These are phyloP conservation scores for Mortierella sp. DNA, from an alignment of 371 early-diverging fungal species.

Conservation along the genomic window DNA sequence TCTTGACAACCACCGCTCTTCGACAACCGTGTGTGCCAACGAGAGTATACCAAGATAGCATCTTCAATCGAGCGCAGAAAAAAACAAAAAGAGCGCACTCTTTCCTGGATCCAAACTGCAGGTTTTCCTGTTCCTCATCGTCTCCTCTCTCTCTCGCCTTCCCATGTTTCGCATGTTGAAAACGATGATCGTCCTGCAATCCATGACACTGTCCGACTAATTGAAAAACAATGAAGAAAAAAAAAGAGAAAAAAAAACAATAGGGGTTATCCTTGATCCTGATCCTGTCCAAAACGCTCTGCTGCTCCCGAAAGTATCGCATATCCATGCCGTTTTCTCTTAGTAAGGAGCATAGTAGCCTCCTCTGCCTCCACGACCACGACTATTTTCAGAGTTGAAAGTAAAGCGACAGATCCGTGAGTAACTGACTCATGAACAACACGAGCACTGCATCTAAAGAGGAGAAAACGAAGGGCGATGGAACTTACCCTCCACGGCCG, in stretches of 20 bases:
- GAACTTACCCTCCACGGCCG: conserved; percentile 65
- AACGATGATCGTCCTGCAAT: neutral
- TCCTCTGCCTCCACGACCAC: conserved; percentile 71
- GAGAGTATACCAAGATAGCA: neutral
- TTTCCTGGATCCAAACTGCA: neutral
- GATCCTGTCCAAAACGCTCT: neutral
- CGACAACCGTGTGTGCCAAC: neutral
- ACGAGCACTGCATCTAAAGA: too few species aligned
- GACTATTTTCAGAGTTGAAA: conserved; percentile 7
- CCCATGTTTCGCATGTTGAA: neutral
- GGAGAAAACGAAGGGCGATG: neutral
- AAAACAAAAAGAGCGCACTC: neutral
- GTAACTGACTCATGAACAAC: too few species aligned
- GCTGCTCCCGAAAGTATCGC: neutral
- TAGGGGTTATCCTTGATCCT: neutral
- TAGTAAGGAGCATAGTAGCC: conserved; percentile 78
- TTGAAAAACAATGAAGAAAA: neutral
- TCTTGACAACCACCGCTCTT: conserved; percentile 12
- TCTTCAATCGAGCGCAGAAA: neutral
- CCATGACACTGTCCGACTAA: neutral
- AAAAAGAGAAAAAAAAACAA: neutral
- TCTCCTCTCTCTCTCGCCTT: neutral
- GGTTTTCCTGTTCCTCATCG: neutral
- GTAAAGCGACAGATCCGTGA: neutral
- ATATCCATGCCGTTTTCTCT: conserved; percentile 2